Evolutionary conservation across 495 filamentous ascomycete species (phyloP), one percentile per base, ranked within the genome.

Genomic region (Astrocystis sublimbata): DNA sequence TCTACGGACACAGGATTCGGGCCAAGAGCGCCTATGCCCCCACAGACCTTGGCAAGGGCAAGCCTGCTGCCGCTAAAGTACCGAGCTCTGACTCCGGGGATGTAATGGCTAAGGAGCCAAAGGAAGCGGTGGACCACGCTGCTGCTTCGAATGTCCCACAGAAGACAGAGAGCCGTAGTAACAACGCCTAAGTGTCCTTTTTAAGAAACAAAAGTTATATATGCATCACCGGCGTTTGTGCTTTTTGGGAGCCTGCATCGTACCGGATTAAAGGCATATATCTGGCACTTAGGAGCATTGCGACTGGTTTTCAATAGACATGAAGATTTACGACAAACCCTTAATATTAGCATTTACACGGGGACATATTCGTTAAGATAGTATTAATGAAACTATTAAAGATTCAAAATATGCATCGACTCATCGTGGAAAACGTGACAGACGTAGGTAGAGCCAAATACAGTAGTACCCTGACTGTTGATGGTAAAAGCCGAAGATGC

Each of bases 11-110:
- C 57, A 83, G 76, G 65, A 86, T 93, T 43, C 79, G 90, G 24
- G 75, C 76, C 50, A 86, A 79, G 76, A 91, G 86, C 72, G 77
- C 81, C 57, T 92, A 86, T 73, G 89, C 89, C 17, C 89, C 87
- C 3, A 87, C 83, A 10, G 63, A 66, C 17, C 65, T 74, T 1
- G 50, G 43, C 4, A 47, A 40, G 3, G 64, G 62, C n/a, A 63
- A 33, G 0, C 63, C 63, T 6, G 66, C 58, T 3, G 56, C 35
- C 17, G 56, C 56, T 9, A 59, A 59, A 30, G 15, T 41, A 1
- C 60, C 36, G 4, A 61, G 46, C 26, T 35, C 61, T 40, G 63
- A 63, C 33, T 66, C 70, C 15, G 65, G 63, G 19, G 56, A 72
- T n/a, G 61, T 62, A 4, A 56, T 63, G 26, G 54, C 65, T 2